Evolutionary conservation across 2,329 filamentous ascomycete species (phyloP).

Genomic region (Monilinia laxa): DNA sequence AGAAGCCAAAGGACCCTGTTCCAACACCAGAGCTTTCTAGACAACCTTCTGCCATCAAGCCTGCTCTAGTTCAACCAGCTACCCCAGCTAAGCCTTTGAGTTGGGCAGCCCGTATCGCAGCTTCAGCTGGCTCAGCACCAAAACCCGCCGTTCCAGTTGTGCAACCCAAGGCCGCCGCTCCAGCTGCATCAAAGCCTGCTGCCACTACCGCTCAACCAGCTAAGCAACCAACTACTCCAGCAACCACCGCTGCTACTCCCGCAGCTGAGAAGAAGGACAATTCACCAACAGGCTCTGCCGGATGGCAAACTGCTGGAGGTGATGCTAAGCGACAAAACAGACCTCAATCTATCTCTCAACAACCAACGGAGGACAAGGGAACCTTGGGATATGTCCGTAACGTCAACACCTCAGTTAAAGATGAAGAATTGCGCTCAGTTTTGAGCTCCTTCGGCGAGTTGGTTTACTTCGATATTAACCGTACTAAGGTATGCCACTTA

Average conservation of each 20-base stretch:
- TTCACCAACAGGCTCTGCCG: conserved; percentile 44
- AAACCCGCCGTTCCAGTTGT: conserved; percentile 56
- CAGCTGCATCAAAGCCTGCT: conserved; percentile 50
- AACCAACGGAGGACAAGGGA: conserved; percentile 66
- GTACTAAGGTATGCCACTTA: conserved; percentile 67
- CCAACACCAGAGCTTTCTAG: conserved; percentile 48
- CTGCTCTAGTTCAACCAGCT: conserved; percentile 45
- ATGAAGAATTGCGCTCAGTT: conserved; percentile 66
- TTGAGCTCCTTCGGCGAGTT: conserved; percentile 72
- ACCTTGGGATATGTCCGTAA: conserved; percentile 93
- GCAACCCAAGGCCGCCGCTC: conserved; percentile 55
- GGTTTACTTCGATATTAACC: conserved; percentile 74
- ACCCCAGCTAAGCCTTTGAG: conserved; percentile 60
- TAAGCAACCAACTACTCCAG: conserved; percentile 36
- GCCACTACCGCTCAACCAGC: conserved; percentile 38
- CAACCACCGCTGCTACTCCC: conserved; percentile 51
- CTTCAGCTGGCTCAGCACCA: conserved; percentile 52
- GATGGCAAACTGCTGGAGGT: conserved; percentile 84
- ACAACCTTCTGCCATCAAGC: conserved; percentile 48
- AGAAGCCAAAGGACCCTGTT: conserved; percentile 65
- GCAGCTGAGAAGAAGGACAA: conserved; percentile 40
- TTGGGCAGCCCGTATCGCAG: conserved; percentile 70
- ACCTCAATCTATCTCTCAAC: conserved; percentile 61
- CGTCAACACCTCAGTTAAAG: conserved; percentile 83
- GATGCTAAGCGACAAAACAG: conserved; percentile 80